A percentile compares a stretch with the other conserved stretches of the same genome.
Evolutionary conservation across 768 basidiomycete species (phyloP).

Genomic region (Phlebiopsis gigantea): DNA sequence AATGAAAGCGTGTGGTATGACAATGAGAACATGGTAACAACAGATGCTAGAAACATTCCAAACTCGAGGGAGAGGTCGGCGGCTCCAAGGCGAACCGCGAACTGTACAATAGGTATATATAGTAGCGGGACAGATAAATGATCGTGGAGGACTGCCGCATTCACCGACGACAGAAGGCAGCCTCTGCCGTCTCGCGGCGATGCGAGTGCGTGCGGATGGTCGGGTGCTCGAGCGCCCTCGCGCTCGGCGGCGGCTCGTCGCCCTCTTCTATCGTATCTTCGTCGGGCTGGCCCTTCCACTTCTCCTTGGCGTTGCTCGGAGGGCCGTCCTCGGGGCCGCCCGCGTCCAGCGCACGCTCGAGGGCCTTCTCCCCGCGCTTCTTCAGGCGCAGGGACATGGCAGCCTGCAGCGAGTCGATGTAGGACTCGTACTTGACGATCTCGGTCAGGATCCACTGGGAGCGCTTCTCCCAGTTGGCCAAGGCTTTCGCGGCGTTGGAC

Average conservation of each 20-base stretch:
- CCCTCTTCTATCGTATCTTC: constrained; percentile 45
- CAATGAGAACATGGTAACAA: neutral
- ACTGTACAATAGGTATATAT: constrained; percentile 5
- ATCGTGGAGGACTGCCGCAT: neutral
- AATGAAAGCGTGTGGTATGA: constrained; percentile 2
- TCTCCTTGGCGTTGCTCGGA: constrained; percentile 24
- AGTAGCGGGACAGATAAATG: neutral
- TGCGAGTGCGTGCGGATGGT: constrained; percentile 27
- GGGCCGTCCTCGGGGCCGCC: constrained; percentile 30
- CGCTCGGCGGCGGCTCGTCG: constrained; percentile 35
- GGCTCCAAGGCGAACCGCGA: constrained; percentile 1
- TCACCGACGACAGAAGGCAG: neutral
- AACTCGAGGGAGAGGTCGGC: neutral
- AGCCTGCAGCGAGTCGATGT: constrained; percentile 81
- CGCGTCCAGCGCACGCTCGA: constrained; percentile 52
- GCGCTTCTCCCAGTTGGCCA: constrained; percentile 90
- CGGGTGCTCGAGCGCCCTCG: constrained; percentile 18
- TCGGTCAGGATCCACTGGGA: constrained; percentile 86
- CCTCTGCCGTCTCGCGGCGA: constrained; percentile 39
- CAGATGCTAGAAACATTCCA: constrained; percentile 8
- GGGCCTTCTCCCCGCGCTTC: constrained; percentile 83
- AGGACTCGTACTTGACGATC: constrained; percentile 93
- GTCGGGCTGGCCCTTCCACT: constrained; percentile 35
- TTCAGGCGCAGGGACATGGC: constrained; percentile 84
- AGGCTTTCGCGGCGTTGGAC: constrained; percentile 67